Evolutionary conservation across 352 stramenopile genomes (phyloP).

Genomic region (Globisporangium splendens): DNA sequence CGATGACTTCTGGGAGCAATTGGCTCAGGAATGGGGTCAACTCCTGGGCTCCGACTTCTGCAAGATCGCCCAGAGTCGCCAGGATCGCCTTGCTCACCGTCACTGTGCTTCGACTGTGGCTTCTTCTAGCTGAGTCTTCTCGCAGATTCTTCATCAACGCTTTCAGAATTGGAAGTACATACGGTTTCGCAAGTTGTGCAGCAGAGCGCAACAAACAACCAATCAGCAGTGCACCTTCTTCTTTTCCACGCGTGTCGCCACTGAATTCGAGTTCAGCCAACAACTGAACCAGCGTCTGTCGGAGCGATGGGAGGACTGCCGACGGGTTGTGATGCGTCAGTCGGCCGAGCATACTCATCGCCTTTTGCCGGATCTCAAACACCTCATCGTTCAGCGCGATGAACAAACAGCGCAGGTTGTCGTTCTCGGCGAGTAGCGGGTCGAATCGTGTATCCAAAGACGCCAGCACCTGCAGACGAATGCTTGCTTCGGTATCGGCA

Average conservation of each 20-base stretch:
- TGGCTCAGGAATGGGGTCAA: constrained; percentile 82
- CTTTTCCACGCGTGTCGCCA: constrained; percentile 74
- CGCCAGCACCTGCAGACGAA: constrained; percentile 73
- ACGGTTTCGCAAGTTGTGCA: constrained; percentile 74
- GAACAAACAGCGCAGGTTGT: constrained; percentile 83
- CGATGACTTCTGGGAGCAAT: constrained; percentile 83
- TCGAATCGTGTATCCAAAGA: constrained; percentile 84
- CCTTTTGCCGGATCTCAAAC: constrained; percentile 85
- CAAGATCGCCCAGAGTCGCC: constrained; percentile 76
- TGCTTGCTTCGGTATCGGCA: constrained; percentile 82
- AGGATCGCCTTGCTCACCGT: constrained; percentile 84
- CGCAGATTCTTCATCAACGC: constrained; percentile 87
- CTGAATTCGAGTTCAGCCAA: constrained; percentile 85
- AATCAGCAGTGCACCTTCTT: constrained; percentile 80
- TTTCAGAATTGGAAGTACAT: constrained; percentile 81
- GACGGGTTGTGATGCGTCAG: constrained; percentile 86
- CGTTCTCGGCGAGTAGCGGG: constrained; percentile 70
- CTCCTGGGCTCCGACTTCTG: constrained; percentile 72
- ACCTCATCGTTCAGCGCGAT: constrained; percentile 86
- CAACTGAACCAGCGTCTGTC: constrained; percentile 83
- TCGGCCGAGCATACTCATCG: constrained; percentile 84
- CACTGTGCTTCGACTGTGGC: constrained; percentile 69
- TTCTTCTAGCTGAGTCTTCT: constrained; percentile 68
- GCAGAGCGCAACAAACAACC: constrained; percentile 78
- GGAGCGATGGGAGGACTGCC: constrained; percentile 73